Percentiles rank a stretch among this genome's conserved stretches.
Conservation (phyloP, 2,329 filamentous ascomycete genomes). For the Eutypella sp. region DNA sequence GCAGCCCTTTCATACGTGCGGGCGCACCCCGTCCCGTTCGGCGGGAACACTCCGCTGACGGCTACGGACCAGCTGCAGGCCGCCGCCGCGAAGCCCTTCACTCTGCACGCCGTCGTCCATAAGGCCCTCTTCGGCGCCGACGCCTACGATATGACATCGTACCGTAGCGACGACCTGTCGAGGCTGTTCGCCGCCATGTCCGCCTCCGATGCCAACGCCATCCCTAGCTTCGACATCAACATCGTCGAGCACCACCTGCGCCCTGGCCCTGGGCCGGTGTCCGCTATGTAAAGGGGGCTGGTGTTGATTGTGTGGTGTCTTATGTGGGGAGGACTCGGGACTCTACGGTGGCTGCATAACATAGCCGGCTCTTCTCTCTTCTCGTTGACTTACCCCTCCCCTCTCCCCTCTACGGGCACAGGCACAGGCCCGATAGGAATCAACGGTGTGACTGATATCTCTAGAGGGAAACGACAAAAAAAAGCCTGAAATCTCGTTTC, state of each 20-base stretch:
- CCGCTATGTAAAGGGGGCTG: too few relatives aligned
- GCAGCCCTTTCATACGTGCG: conserved; percentile 18
- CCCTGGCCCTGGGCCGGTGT: background rate
- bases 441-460: too few relatives aligned
- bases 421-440: too few relatives aligned
- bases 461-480: too few relatives aligned
- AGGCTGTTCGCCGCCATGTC: conserved; percentile 17
- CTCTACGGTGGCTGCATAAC: too few relatives aligned
- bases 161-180: conserved; percentile 24
- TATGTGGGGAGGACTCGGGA: too few relatives aligned
- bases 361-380: too few relatives aligned
- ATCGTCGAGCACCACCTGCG: conserved; percentile 14
- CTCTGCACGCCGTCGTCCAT: conserved; percentile 17
- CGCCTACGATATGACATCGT: conserved; percentile 25
- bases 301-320: background rate
- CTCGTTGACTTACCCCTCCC: too few relatives aligned
- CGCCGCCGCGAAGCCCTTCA: too few relatives aligned
- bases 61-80: background rate
- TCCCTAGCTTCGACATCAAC: conserved; percentile 24
- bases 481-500: too few relatives aligned
- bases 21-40: conserved; percentile 11
- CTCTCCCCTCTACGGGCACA: too few relatives aligned
- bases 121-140: conserved; percentile 18
- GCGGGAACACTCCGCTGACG: background rate
- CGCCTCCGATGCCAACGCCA: conserved; percentile 6